Evolutionary conservation across 2,329 filamentous ascomycete genomes (phyloP).

Genomic region (Nothopassalora personata): DNA sequence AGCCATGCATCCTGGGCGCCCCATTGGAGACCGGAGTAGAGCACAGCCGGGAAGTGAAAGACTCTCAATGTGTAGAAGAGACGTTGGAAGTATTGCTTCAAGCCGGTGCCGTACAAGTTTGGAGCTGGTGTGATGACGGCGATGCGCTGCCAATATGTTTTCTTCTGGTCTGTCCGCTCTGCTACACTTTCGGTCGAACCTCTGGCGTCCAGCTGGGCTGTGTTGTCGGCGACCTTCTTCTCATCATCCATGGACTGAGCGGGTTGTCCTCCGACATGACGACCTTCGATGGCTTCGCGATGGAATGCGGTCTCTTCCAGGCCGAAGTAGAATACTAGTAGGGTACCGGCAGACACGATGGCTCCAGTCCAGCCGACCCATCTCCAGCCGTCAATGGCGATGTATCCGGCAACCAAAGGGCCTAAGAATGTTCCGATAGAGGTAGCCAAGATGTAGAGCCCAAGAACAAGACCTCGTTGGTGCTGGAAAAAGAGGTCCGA

Average conservation of each 20-base stretch:
- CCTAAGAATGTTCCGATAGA: slow-evolving; percentile 54
- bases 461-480: slow-evolving; percentile 50
- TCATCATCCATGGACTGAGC: slow-evolving; percentile 6
- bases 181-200: slow-evolving; percentile 3
- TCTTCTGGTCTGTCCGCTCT: slow-evolving; percentile 28
- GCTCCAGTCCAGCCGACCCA: slow-evolving; percentile 52
- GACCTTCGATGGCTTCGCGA: slow-evolving; percentile 37
- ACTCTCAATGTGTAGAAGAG: slow-evolving; percentile 53
- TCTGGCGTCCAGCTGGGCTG: slow-evolving; percentile 4
- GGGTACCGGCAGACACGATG: slow-evolving; percentile 45
- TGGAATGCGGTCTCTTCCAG: slow-evolving; percentile 52
- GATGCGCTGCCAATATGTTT: slow-evolving; percentile 53
- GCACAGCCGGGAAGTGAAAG: slow-evolving; percentile 54
- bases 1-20: slow-evolving; percentile 57
- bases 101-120: slow-evolving; percentile 49
- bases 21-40: slow-evolving; percentile 56
- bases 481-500: slow-evolving; percentile 56
- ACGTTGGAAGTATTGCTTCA: slow-evolving; percentile 50
- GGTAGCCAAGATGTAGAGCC: slow-evolving; percentile 52
- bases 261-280: slow-evolving; percentile 18
- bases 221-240: slow-evolving; percentile 11
- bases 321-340: slow-evolving; percentile 48
- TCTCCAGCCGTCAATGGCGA: slow-evolving; percentile 47
- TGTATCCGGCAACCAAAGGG: slow-evolving; percentile 49
- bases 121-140: slow-evolving; percentile 52